These are phyloP conservation scores for Noccaea caerulescens DNA, from an alignment of 345 rosid genomes.

Conservation along the genomic window DNA sequence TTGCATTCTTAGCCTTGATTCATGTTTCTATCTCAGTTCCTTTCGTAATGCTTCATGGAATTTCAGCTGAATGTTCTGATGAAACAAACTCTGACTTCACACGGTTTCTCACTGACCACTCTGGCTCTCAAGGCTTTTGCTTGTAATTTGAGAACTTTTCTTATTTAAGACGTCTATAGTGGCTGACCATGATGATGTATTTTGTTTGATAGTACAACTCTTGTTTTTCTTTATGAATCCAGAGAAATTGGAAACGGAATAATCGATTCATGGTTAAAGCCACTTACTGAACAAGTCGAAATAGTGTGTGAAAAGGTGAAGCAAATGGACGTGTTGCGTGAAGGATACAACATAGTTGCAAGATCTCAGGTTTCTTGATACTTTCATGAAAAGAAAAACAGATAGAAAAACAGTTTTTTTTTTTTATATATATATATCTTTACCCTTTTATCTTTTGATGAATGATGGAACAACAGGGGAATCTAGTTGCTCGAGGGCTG, in stretches of 20 bases:
- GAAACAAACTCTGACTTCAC: conserved; percentile 65
- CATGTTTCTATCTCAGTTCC: conserved; percentile 62
- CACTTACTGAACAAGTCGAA: conserved; percentile 73
- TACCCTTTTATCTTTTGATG: background rate
- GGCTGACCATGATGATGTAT: conserved; percentile 1
- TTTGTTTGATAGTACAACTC: conserved; percentile 1
- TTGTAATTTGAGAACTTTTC: conserved; percentile 48
- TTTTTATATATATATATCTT: background rate
- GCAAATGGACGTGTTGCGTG: conserved; percentile 70
- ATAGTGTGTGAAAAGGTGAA: conserved; percentile 84
- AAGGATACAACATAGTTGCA: conserved; percentile 90
- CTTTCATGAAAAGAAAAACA: conserved; percentile 8
- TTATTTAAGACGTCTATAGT: too few species aligned
- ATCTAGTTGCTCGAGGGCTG: conserved; percentile 86
- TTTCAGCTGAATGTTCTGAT: conserved; percentile 60
- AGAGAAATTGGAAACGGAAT: conserved; percentile 89
- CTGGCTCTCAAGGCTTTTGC: conserved; percentile 84
- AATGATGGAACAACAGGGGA: conserved; percentile 63
- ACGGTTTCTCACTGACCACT: conserved; percentile 54
- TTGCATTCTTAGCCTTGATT: conserved; percentile 34
- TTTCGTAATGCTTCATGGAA: conserved; percentile 76
- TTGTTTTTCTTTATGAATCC: conserved; percentile 14
- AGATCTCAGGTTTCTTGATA: conserved; percentile 80
- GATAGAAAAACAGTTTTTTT: background rate
- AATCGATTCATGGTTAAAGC: conserved; percentile 91